Conservation (phyloP, 148 eudicot species). For the Rhododendron ferrugineum region DNA sequence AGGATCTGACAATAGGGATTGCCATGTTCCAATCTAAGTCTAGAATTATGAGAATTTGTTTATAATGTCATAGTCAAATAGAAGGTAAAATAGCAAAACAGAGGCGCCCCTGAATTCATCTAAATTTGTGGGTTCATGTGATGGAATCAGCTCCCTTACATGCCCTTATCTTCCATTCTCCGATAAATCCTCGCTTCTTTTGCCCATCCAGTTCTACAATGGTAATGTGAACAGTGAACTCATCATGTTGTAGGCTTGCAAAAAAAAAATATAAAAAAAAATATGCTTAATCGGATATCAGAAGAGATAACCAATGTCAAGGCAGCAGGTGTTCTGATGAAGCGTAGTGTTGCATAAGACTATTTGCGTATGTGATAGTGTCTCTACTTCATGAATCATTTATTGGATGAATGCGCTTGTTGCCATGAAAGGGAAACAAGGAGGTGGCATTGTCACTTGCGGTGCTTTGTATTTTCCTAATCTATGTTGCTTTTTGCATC, state of each 20-base stretch:
- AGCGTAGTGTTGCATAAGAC: background rate
- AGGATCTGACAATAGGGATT: background rate
- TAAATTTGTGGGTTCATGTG: background rate
- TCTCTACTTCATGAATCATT: background rate
- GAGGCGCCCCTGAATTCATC: background rate
- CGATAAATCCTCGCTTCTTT: too few species aligned
- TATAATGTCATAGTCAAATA: background rate
- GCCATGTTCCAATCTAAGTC: background rate
- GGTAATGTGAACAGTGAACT: background rate
- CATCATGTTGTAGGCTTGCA: background rate
- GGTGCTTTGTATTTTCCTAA: background rate
- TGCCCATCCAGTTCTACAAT: background rate
- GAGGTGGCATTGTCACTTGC: background rate
- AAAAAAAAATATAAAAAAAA: too few species aligned
- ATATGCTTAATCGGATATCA: background rate
- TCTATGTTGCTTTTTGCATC: background rate
- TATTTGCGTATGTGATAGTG: background rate
- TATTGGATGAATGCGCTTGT: constrained; percentile 1
- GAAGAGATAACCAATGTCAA: background rate
- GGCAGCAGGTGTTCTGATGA: background rate
- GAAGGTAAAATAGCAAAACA: background rate
- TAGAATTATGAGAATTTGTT: background rate
- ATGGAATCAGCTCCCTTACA: background rate
- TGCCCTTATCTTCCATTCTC: background rate
- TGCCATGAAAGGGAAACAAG: background rate